Evolutionary conservation across 2,329 filamentous ascomycete species (phyloP).

Genomic region (Ceratocystis destructans): DNA sequence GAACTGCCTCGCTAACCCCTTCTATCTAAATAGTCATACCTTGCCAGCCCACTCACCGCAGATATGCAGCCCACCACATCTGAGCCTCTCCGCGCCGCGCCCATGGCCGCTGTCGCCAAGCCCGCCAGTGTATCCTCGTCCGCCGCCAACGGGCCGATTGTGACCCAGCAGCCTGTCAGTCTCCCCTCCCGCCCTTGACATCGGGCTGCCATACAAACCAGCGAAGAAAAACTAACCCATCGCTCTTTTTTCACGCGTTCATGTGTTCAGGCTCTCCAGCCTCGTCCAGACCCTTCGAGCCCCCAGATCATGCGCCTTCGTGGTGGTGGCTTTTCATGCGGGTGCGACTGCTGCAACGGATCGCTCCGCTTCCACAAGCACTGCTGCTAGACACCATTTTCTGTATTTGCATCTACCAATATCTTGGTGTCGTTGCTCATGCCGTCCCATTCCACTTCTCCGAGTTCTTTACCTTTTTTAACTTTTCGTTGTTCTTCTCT

Average conservation of each 20-base stretch:
- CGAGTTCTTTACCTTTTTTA: neutral
- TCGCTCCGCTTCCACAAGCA: conserved; percentile 25
- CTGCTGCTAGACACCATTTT: conserved; percentile 23
- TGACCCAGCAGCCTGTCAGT: conserved; percentile 20
- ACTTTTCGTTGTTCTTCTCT: neutral
- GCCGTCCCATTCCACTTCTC: neutral
- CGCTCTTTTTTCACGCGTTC: neutral
- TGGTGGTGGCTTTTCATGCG: conserved; percentile 24
- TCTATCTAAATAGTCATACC: neutral
- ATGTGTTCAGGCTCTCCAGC: conserved; percentile 20
- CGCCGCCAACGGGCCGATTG: conserved; percentile 9
- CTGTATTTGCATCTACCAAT: neutral
- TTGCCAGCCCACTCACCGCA: neutral
- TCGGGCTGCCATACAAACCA: neutral
- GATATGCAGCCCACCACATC: conserved; percentile 11
- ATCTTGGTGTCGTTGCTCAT: neutral
- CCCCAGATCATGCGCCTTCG: conserved; percentile 20
- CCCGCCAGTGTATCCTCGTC: neutral
- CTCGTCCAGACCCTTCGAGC: conserved; percentile 21
- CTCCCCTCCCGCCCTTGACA: neutral
- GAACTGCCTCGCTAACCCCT: neutral
- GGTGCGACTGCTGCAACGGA: conserved; percentile 25
- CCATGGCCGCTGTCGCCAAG: conserved; percentile 11
- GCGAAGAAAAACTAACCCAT: neutral
- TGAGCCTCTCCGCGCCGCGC: conserved; percentile 1